These are phyloP conservation scores for Chytriomyces sp. DNA, from an alignment of 192 early-diverging fungal species.

Conservation along the genomic window DNA sequence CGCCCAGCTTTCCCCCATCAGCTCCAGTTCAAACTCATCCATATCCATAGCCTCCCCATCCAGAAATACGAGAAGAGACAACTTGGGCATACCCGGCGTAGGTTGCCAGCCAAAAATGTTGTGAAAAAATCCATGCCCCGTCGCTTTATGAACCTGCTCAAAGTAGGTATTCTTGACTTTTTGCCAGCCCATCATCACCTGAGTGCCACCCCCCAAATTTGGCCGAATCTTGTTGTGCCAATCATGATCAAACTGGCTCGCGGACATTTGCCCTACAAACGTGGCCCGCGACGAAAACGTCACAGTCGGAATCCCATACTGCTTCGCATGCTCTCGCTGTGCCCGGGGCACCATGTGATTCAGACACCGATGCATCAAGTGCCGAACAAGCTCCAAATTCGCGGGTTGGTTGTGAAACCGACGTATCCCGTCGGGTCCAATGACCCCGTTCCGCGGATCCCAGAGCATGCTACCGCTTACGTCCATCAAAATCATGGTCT, in stretches of 20 bases:
- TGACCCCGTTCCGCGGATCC: constrained; percentile 2
- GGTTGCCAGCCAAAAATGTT: constrained; percentile 28
- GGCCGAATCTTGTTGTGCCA: constrained; percentile 10
- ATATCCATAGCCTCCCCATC: constrained; percentile 28
- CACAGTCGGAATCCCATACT: constrained; percentile 25
- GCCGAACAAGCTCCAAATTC: not conserved
- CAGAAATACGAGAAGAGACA: constrained; percentile 27
- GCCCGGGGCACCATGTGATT: constrained; percentile 19
- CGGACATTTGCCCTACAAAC: constrained; percentile 20
- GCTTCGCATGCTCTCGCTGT: constrained; percentile 12
- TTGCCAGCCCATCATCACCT: constrained; percentile 7
- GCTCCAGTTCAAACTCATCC: constrained; percentile 16
- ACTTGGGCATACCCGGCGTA: constrained; percentile 33
- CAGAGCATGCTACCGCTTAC: not conserved
- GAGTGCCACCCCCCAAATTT: not conserved
- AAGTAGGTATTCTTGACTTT: constrained; percentile 2
- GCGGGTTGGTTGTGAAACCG: constrained; percentile 3
- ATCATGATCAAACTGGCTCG: constrained; percentile 16
- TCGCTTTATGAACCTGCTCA: not conserved
- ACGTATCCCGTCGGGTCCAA: not conserved
- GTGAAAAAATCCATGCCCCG: constrained; percentile 19
- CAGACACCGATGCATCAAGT: constrained; percentile 4
- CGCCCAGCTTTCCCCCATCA: constrained; percentile 10
- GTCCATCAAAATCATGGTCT: constrained; percentile 13
- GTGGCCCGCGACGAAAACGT: constrained; percentile 12